Evolutionary conservation across 2,329 filamentous ascomycete genomes (phyloP).

Genomic region (Aschersonia sp.): DNA sequence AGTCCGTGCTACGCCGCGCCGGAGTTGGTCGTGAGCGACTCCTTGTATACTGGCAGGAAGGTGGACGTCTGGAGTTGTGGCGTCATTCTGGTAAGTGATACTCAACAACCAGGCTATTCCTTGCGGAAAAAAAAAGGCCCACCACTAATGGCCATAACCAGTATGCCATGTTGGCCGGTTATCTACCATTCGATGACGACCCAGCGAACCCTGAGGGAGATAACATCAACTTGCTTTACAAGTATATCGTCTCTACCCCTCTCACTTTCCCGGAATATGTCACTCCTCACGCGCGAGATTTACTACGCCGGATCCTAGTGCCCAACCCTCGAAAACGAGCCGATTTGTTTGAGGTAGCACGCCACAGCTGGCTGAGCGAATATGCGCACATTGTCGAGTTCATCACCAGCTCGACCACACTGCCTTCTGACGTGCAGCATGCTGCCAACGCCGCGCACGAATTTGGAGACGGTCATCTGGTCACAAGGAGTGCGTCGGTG

Average conservation of each 20-base stretch:
- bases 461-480: slow-evolving; percentile 38
- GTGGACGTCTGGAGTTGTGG: slow-evolving; percentile 99
- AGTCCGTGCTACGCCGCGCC: slow-evolving; percentile 96
- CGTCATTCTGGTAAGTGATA: slow-evolving; percentile 66
- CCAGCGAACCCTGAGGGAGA: slow-evolving; percentile 96
- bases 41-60: slow-evolving; percentile 90
- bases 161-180: slow-evolving; percentile 98
- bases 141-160: slow-evolving; percentile 18
- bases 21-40: slow-evolving; percentile 93
- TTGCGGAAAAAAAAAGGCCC: too few relatives aligned
- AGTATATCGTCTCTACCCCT: slow-evolving; percentile 95
- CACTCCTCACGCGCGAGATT: slow-evolving; percentile 85
- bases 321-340: slow-evolving; percentile 90
- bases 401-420: slow-evolving; percentile 90
- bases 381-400: slow-evolving; percentile 94
- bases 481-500: slow-evolving; percentile 83
- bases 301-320: slow-evolving; percentile 83
- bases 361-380: slow-evolving; percentile 96
- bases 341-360: slow-evolving; percentile 90
- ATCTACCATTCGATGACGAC: slow-evolving; percentile 94
- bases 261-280: slow-evolving; percentile 98
- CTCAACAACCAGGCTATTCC: too few relatives aligned
- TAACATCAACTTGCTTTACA: slow-evolving; percentile 97
- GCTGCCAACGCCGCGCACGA: slow-evolving; percentile 51
- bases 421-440: slow-evolving; percentile 70